Base-by-base conservation (phyloP, 148 eudicot genomes). In the Gaultheria prostrata region DNA sequence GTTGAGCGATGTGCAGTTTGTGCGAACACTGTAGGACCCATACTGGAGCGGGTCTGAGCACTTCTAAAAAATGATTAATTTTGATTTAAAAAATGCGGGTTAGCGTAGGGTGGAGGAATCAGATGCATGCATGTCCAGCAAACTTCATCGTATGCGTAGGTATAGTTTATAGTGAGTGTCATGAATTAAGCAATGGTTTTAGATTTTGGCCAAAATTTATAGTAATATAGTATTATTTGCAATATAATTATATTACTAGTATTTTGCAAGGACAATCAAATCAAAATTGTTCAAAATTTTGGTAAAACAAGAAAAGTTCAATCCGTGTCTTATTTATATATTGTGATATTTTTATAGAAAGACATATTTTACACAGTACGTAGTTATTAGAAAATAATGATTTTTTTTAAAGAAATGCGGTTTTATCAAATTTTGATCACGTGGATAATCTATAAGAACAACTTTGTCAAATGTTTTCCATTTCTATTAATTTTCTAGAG, bases 1-100 rank as follows among this genome's bases (percentile, higher is more conserved):
- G 88, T 86, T 86, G 88, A 74, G 88, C 83, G 85, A 82, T 79
- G 12, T 61, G 85, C 81, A 61, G 76, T 73, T 79, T 56, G 83
- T 72, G 80, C 75, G 83, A 77, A 28, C 2, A 2, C 4, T 0
- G 80, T 33, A 76, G 82, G 88, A n/a, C 76, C 83, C 80, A 2
- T 30, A 56, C 12, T 26, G 83, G 88, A 83, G 85, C 83, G 82
- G 69, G 79, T 43, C 81, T 32, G 32, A 39, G 63, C 69, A 32
- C 82, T 81, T 20, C 81, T 75, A 73, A 74, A 57, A 57, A 35
- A 82, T 17, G 8, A 39, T 3, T 53, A 1, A 17, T 6, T 32
- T 78, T 35, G 17, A 20, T 8, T 77, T 56, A 0, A 15, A 78
- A 33, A 54, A 28, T 77, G 35, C 2, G 11, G 11, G 28, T 79